These are phyloP conservation scores for Meira miltonrushii DNA, from an alignment of 1,284 basidiomycete genomes.

Conservation along the genomic window DNA sequence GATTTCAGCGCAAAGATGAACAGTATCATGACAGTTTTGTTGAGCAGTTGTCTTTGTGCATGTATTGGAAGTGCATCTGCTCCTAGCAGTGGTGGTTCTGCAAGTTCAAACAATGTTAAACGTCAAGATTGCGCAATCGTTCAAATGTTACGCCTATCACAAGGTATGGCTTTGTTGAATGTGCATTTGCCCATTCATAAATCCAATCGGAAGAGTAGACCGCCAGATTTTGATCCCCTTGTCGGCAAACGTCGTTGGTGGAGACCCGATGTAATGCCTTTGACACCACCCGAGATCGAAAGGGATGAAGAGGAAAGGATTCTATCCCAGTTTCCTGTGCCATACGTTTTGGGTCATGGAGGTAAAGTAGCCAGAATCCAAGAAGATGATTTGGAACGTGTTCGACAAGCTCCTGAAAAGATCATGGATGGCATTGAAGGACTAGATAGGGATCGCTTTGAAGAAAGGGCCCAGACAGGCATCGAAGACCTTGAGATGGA, in stretches of 20 bases:
- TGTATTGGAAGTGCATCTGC: conserved; percentile 43
- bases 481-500: conserved; percentile 8
- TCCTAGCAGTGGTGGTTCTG: conserved; percentile 38
- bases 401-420: conserved; percentile 6
- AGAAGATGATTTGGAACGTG: conserved; percentile 15
- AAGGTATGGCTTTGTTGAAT: conserved; percentile 48
- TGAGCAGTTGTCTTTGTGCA: conserved; percentile 41
- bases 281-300: conserved; percentile 21
- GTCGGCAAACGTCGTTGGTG: conserved; percentile 40
- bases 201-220: conserved; percentile 26
- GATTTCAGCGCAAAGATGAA: conserved; percentile 45
- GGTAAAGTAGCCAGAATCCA: conserved; percentile 7
- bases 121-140: conserved; percentile 50
- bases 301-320: neutral
- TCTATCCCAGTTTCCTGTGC: neutral
- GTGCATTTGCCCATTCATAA: conserved; percentile 33
- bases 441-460: conserved; percentile 17
- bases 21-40: conserved; percentile 34
- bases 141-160: conserved; percentile 49
- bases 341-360: neutral
- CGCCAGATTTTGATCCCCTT: conserved; percentile 42
- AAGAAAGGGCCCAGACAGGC: neutral
- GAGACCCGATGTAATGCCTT: conserved; percentile 26
- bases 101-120: conserved; percentile 38
- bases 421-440: conserved; percentile 12